Evolutionary conservation across 208 protist genomes (phyloP), one percentile per base, ranked within the genome.

Genomic region (Leishmania guyanensis): DNA sequence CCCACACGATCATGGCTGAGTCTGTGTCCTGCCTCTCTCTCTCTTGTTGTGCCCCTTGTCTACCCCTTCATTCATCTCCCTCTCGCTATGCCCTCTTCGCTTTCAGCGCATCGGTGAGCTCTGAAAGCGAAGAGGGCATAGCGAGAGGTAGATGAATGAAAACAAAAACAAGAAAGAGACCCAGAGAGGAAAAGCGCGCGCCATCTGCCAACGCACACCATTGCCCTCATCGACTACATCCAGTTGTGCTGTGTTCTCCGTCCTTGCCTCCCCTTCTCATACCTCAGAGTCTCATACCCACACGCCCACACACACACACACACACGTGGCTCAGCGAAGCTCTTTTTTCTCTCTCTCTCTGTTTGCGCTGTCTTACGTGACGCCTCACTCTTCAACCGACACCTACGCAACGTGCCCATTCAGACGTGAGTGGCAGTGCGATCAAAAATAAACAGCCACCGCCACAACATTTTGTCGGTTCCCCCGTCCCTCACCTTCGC

Each of bases 401-500:
- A 51, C 70, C 0, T 39, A 29, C 65, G 50, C 77, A 80, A 36
- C 77, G 53, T 17, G 66, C 65, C 20, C 56, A 60, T 26, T 26
- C 22, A n/a, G 22, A 60, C 56, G 56, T 20, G 56, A 26, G 56
- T 60, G 17, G 20, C 20, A 17, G 56, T 60, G 22, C 0, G 56
- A 71, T 20, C 66, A 5, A 46, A 51, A 80, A 85, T 74, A 12
- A 78, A n/a, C 58, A 81, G 46, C 43, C 43, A 3, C 43, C 43
- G 43, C 43, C 43, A 46, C 77, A 75, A 43, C 33, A 74, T 8
- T 16, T 14, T 69, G 39, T 14, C 66, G 73, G 26, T 0, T 20
- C 58, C 77, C n/a, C 14, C 51, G 26, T 20, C 62, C 17, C 12
- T 16, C 56, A 53, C 74, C 65, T 60, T 16, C 36, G 33, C 29